A percentile compares a stretch with the other conserved stretches of the same genome.
Conservation (phyloP, 306 rosid species). For the Begonia masoniana region DNA sequence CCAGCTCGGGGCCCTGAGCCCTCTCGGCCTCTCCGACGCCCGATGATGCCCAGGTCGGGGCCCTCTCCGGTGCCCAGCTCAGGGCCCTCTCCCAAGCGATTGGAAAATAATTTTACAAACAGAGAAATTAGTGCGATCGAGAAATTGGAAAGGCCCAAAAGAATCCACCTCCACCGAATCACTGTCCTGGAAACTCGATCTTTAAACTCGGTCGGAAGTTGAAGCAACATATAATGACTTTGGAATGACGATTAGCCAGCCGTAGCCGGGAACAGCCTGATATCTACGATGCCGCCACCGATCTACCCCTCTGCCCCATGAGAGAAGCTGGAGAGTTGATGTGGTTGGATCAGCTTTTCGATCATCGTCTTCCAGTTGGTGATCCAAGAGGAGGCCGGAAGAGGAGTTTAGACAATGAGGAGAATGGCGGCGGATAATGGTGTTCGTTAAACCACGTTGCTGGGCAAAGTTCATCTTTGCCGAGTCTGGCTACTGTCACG, state of each 20-base stretch:
- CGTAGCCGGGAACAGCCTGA: slow-evolving; percentile 70
- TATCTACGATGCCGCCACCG: slow-evolving; percentile 83
- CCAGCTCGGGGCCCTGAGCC: too few species aligned
- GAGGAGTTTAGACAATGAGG: slow-evolving; percentile 5
- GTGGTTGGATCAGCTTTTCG: slow-evolving; percentile 13
- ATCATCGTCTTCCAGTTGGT: slow-evolving; percentile 14
- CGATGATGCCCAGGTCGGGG: too few species aligned
- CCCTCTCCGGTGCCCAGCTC: too few species aligned
- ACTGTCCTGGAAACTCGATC: background rate
- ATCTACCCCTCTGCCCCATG: slow-evolving; percentile 90
- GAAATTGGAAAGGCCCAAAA: slow-evolving; percentile 82
- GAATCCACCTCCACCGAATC: slow-evolving; percentile 46
- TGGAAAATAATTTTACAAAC: too few species aligned
- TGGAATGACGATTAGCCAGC: slow-evolving; percentile 51
- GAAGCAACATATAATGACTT: slow-evolving; percentile 38
- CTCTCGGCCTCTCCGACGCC: too few species aligned
- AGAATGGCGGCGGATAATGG: slow-evolving; percentile 20
- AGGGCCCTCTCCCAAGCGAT: too few species aligned
- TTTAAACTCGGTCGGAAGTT: slow-evolving; percentile 30
- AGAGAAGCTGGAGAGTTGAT: slow-evolving; percentile 47
- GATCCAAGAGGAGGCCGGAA: slow-evolving; percentile 38
- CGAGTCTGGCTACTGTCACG: too few species aligned
- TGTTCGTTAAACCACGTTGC: slow-evolving; percentile 11
- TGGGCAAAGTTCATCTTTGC: background rate
- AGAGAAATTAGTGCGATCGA: too few species aligned